Evolutionary conservation across 176 grass and related monocot genomes (phyloP).

Genomic region (Musa schizocarpa): DNA sequence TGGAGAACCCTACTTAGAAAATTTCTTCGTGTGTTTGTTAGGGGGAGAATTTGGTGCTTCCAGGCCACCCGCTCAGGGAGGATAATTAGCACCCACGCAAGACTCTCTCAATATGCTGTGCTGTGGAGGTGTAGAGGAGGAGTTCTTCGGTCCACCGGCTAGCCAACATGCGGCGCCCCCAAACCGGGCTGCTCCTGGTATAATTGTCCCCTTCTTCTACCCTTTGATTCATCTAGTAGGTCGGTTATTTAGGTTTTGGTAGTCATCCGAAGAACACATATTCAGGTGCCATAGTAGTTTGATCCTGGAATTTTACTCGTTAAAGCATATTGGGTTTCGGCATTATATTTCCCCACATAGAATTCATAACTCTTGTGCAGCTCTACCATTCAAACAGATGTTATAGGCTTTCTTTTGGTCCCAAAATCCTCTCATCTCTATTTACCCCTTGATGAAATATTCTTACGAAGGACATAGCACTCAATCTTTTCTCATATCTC

Average conservation of each 20-base stretch:
- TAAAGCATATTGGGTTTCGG: no score
- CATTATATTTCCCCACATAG: no score
- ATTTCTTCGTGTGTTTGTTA: no score
- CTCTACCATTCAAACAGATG: no score
- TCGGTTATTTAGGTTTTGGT: not conserved
- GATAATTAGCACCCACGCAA: not conserved
- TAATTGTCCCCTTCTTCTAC: not conserved
- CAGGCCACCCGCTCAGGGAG: not conserved
- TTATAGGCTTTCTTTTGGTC: no score
- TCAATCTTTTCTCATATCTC: no score
- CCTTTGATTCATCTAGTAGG: not conserved
- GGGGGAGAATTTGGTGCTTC: not conserved
- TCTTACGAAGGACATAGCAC: no score
- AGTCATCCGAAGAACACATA: not conserved
- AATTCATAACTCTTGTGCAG: no score
- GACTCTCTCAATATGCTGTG: slow-evolving; percentile 48
- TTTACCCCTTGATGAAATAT: no score
- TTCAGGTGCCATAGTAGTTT: not conserved
- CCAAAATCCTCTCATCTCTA: no score
- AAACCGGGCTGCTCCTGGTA: slow-evolving; percentile 59
- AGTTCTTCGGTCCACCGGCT: slow-evolving; percentile 67
- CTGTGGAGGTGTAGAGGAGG: slow-evolving; percentile 75
- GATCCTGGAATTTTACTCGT: no score
- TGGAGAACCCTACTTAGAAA: no score
- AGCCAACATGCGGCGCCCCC: slow-evolving; percentile 61